phyloP scores from a whole-genome alignment of 2,329 filamentous ascomycete species.

The Monilinia aucupariae region DNA sequence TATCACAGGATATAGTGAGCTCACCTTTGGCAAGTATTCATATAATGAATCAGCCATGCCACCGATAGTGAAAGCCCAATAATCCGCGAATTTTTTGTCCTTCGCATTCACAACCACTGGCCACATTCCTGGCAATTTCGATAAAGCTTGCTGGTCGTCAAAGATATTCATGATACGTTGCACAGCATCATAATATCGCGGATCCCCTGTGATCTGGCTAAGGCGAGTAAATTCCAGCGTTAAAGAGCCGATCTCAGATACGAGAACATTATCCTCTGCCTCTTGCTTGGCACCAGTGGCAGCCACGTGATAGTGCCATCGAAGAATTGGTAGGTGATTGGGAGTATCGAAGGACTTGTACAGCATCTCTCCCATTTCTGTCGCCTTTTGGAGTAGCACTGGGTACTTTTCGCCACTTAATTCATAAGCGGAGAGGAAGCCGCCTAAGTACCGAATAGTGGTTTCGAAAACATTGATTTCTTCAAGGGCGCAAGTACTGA shows the following conservation, averaged over 20 bases:
- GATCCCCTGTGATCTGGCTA: constrained; percentile 55
- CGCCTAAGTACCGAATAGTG: constrained; percentile 38
- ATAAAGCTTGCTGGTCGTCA: constrained; percentile 46
- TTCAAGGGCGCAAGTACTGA: constrained; percentile 21
- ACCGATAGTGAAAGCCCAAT: constrained; percentile 43
- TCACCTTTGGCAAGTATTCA: constrained; percentile 56
- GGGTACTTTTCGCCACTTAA: constrained; percentile 30
- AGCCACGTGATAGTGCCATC: constrained; percentile 32
- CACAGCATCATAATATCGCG: constrained; percentile 56
- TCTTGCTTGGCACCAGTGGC: constrained; percentile 55
- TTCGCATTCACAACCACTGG: constrained; percentile 48
- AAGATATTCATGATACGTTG: constrained; percentile 52
- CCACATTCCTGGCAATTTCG: constrained; percentile 57
- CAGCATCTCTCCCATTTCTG: constrained; percentile 33
- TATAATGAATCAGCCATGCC: constrained; percentile 53
- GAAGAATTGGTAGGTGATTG: constrained; percentile 46
- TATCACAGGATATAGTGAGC: background rate
- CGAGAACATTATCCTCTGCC: constrained; percentile 46
- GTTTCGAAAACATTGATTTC: constrained; percentile 38
- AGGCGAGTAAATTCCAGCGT: constrained; percentile 58
- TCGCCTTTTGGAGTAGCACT: constrained; percentile 32
- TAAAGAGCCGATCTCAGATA: constrained; percentile 54
- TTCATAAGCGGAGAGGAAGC: constrained; percentile 37
- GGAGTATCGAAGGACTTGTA: constrained; percentile 46
- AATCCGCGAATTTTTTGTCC: constrained; percentile 36